Evolutionary conservation across 495 filamentous ascomycete species (phyloP), one percentile per base, ranked within the genome.

Genomic region (Aspergillus sclerotioniger): DNA sequence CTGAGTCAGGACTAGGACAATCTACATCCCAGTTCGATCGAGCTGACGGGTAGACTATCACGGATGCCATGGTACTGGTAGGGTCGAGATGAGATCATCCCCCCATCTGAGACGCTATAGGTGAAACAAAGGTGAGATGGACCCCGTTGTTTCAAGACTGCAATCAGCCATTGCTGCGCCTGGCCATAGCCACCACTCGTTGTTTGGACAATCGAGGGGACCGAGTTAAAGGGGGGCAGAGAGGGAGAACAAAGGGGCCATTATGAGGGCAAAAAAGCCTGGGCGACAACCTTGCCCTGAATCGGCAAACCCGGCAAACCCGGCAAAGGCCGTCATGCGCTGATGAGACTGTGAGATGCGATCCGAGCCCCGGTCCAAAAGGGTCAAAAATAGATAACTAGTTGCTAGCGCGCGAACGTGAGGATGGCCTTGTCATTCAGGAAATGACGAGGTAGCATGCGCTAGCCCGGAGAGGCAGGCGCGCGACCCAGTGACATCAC

Each of bases 91-190:
- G 37, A 41, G 37, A 41, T 41, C 37, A 41, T 41, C 37, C 13
- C 9, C 37, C 9, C 37, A 15, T 41, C 33, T 8, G 28, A 16
- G 47, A 25, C 15, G 13, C n/a, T 49, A 21, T 15, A 49, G 17
- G 46, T 50, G 31, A 33, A 53, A 58, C 25, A 48, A 37, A 17
- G 28, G 25, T 49, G 17, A 39, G 47, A 16, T 55, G 44, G 21
- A 50, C 17, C 25, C 56, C 44, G 48, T 59, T 61, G 64, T 62
- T 64, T 62, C 51, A 59, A 52, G 48, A 25, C 9, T 19, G 58
- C 45, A 53, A 51, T 58, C 54, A 58, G 61, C 57, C 65, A 58
- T 58, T 49, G 55, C 65, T 67, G 62, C 65, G 65, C 62, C 65
- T 54, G 57, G 39, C 39, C 65, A 64, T 68, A 60, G 66, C 66